Evolutionary conservation across 2,329 filamentous ascomycete genomes (phyloP).

Genomic region (Pseudogymnoascus sp.): DNA sequence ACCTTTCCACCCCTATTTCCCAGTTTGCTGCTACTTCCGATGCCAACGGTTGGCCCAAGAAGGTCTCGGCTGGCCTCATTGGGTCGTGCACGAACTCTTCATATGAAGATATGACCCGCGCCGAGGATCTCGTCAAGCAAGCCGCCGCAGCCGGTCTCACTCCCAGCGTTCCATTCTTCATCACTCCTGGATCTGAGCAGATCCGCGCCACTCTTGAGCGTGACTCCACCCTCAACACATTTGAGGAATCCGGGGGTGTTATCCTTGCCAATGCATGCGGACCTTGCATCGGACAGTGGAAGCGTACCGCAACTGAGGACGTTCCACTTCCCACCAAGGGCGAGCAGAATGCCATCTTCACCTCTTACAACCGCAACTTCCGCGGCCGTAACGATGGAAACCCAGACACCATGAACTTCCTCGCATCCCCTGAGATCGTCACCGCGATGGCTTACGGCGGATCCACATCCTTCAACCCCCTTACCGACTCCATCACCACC

Average conservation of each 20-base stretch:
- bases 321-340: constrained; percentile 51
- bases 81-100: constrained; percentile 98
- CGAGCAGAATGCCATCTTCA: constrained; percentile 86
- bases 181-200: constrained; percentile 94
- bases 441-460: constrained; percentile 94
- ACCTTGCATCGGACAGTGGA: constrained; percentile 93
- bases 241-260: constrained; percentile 76
- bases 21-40: constrained; percentile 79
- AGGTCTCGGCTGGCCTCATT: constrained; percentile 86
- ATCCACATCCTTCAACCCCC: constrained; percentile 88
- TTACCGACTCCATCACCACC: constrained; percentile 76
- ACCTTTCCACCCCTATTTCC: constrained; percentile 86
- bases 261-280: constrained; percentile 93
- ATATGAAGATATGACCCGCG: constrained; percentile 96
- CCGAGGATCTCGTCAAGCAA: constrained; percentile 87
- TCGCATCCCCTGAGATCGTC: constrained; percentile 92
- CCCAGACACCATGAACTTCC: constrained; percentile 95
- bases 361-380: constrained; percentile 98
- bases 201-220: constrained; percentile 90
- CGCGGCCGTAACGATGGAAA: constrained; percentile 95
- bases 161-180: constrained; percentile 85
- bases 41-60: constrained; percentile 82
- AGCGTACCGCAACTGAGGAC: constrained; percentile 71
- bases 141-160: constrained; percentile 82
- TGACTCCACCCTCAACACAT: constrained; percentile 77